A percentile compares a stretch with the other conserved stretches of the same genome.
Conservation (phyloP, 495 filamentous ascomycete genomes). For the Tuber umbilicatum region DNA sequence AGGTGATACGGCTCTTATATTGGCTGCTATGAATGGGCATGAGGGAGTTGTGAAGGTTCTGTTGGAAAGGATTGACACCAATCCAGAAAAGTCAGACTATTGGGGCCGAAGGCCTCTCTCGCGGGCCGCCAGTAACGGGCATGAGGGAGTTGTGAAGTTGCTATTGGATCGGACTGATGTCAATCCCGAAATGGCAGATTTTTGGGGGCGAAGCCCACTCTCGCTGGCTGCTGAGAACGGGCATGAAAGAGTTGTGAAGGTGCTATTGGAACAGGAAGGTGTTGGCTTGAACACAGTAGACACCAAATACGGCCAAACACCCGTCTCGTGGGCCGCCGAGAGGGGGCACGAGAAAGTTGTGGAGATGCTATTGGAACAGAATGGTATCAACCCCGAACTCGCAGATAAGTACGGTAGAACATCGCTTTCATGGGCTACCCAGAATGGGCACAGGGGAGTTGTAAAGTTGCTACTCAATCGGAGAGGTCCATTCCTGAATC, state of each 20-base stretch:
- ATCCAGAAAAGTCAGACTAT: background rate
- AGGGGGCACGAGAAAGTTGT: slow-evolving; percentile 43
- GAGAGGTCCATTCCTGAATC: background rate
- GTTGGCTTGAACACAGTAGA: slow-evolving; percentile 26
- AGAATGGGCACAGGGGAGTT: slow-evolving; percentile 44
- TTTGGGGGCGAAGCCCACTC: slow-evolving; percentile 33
- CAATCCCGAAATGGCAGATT: slow-evolving; percentile 13
- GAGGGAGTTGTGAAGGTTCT: background rate
- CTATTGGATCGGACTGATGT: slow-evolving; percentile 20
- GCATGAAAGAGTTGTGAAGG: slow-evolving; percentile 28
- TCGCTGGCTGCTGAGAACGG: slow-evolving; percentile 40
- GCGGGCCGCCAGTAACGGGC: slow-evolving; percentile 36
- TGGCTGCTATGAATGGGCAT: background rate
- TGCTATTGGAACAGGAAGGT: slow-evolving; percentile 32
- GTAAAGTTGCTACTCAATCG: slow-evolving; percentile 21
- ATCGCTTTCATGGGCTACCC: slow-evolving; percentile 43
- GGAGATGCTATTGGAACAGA: slow-evolving; percentile 5
- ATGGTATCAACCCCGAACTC: slow-evolving; percentile 14
- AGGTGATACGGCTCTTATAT: background rate
- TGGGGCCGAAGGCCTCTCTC: slow-evolving; percentile 29
- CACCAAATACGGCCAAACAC: slow-evolving; percentile 34
- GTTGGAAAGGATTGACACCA: background rate
- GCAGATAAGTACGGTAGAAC: slow-evolving; percentile 25
- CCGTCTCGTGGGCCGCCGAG: slow-evolving; percentile 44
- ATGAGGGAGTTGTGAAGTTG: slow-evolving; percentile 37